Conservation (phyloP, 495 filamentous ascomycete species). For the Tuber magnatum region DNA sequence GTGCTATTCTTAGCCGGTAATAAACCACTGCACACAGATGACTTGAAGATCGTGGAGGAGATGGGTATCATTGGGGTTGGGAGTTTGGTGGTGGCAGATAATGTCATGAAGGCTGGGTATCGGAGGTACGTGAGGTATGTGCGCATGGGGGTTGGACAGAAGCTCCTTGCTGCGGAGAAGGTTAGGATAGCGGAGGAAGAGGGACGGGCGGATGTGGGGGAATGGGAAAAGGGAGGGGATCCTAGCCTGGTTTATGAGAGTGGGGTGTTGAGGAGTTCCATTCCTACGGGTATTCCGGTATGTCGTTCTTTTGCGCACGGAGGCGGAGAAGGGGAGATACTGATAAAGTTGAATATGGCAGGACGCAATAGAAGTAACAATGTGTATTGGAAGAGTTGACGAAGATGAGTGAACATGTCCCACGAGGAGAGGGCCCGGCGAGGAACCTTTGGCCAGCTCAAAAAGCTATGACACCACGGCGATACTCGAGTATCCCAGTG, state of each 20-base stretch:
- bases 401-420: background rate
- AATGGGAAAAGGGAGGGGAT: conserved; percentile 52
- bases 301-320: conserved; percentile 22
- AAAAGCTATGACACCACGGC: background rate
- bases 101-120: conserved; percentile 67
- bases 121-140: conserved; percentile 67
- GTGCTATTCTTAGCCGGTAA: conserved; percentile 69
- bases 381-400: conserved; percentile 48
- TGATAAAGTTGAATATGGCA: conserved; percentile 39
- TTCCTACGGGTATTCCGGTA: conserved; percentile 57
- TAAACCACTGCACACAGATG: conserved; percentile 61
- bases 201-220: conserved; percentile 24
- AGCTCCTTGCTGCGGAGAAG: conserved; percentile 47
- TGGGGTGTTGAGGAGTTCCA: conserved; percentile 56
- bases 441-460: background rate
- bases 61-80: conserved; percentile 55
- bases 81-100: conserved; percentile 63
- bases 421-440: background rate
- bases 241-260: conserved; percentile 66
- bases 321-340: background rate
- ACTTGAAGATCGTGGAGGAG: conserved; percentile 66
- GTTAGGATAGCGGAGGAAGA: conserved; percentile 37
- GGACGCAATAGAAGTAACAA: conserved; percentile 68
- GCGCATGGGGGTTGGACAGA: conserved; percentile 49
- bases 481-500: background rate